These are phyloP conservation scores for Lactarius quietus DNA, from an alignment of 768 basidiomycete species.

Conservation along the genomic window DNA sequence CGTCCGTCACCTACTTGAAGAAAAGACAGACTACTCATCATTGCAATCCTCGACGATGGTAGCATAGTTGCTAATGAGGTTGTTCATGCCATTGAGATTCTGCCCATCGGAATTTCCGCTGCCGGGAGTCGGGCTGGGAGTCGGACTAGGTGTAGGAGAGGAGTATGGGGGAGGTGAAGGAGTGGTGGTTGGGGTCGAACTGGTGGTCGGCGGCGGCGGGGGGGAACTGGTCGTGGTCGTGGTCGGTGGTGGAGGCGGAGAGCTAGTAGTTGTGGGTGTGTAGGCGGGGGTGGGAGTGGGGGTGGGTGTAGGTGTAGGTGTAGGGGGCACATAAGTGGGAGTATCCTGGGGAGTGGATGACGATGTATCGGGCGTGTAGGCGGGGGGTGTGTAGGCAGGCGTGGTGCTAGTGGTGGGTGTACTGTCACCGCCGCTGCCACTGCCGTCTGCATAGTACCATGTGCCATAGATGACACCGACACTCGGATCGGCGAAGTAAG, in stretches of 20 bases:
- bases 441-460: slow-evolving; percentile 37
- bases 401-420: too few relatives aligned
- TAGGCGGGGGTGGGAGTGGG: not conserved
- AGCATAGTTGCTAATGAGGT: slow-evolving; percentile 8
- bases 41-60: not conserved
- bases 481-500: slow-evolving; percentile 35
- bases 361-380: too few relatives aligned
- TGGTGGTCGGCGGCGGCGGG: not conserved
- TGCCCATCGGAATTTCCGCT: not conserved
- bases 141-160: not conserved
- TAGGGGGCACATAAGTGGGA: too few relatives aligned
- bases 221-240: slow-evolving; percentile 2
- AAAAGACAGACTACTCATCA: not conserved
- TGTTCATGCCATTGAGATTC: not conserved
- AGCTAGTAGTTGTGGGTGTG: too few relatives aligned
- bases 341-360: too few relatives aligned
- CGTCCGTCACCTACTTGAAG: not conserved
- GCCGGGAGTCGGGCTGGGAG: slow-evolving; percentile 2
- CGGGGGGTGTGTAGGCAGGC: too few relatives aligned
- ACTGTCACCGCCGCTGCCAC: not conserved
- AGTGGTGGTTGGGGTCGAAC: not conserved
- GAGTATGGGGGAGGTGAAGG: not conserved
- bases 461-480: slow-evolving; percentile 38
- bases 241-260: slow-evolving; percentile 9
- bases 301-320: not conserved